Evolutionary conservation across 257 asterid species (phyloP), one percentile per base, ranked within the genome.

Genomic region (Solanum sejunctum): DNA sequence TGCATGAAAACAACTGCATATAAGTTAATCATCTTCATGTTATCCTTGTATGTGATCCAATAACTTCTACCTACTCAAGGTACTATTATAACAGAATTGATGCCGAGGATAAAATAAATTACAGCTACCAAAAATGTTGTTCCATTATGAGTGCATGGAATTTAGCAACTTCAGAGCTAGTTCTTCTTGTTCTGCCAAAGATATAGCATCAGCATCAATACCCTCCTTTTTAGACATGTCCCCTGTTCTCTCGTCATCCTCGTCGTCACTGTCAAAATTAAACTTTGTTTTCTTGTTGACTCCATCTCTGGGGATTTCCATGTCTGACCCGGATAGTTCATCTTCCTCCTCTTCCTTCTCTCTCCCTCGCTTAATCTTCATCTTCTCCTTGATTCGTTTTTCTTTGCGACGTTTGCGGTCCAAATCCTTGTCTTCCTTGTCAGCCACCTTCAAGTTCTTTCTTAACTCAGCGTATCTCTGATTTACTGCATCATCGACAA

Each of bases 171-270:
- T 92, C 47, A 97, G 96, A 72, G 99, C 99, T 85, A 95, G 77
- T 43, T 93, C 95, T 87, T 95, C 99, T 86, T 94, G 99, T 90
- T 95, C 98, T 43, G 94, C 94, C 84, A 97, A 84, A 58, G 98
- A 90, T 20, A 91, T 83, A 18, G 88, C 26, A 77, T 70, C 91
- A 5, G 88, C 71, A 9, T 17, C 79, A 11, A n/a, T 28, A 63
- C 84, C 89, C 13, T 28, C 69, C 60, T 16, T 55, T 57, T 52
- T 86, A 64, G 66, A 89, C 70, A 85, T 55, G 55, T 73, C 81
- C 63, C 45, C 82, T 64, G 4, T 63, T 82, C 56, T 79, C 73
- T 86, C 85, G 12, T 61, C 89, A 56, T 72, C 91, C 15, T 72
- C 91, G 12, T 93, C 96, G 6, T 95, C 99, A 69, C 92, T 91